A percentile compares a stretch with the other conserved stretches of the same genome.
These are phyloP conservation scores for Tulasnella sp. DNA, from an alignment of 768 basidiomycete genomes.

Conservation along the genomic window DNA sequence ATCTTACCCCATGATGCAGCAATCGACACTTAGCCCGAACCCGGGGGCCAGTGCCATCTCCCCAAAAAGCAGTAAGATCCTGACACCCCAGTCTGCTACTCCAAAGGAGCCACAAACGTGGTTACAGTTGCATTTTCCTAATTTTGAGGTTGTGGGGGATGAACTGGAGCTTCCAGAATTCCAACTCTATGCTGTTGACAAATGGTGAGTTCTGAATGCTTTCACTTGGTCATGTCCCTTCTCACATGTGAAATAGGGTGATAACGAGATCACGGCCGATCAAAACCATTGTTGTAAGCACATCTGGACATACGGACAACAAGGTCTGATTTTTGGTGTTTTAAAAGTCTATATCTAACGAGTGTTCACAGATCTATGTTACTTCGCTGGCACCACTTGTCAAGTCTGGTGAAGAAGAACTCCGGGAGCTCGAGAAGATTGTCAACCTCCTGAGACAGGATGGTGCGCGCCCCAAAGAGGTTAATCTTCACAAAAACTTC, in stretches of 20 bases:
- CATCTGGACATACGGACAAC: slow-evolving; percentile 58
- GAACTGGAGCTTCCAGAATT: slow-evolving; percentile 44
- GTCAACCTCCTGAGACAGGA: slow-evolving; percentile 50
- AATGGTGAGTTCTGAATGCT: slow-evolving; percentile 41
- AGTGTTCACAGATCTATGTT: slow-evolving; percentile 39
- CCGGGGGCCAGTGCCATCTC: slow-evolving; percentile 3
- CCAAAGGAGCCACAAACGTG: background rate
- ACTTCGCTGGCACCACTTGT: slow-evolving; percentile 40
- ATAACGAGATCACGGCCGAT: slow-evolving; percentile 50
- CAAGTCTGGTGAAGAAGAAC: slow-evolving; percentile 34
- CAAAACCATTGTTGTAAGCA: slow-evolving; percentile 58
- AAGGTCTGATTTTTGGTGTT: slow-evolving; percentile 28
- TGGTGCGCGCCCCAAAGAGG: slow-evolving; percentile 62
- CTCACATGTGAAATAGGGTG: slow-evolving; percentile 34
- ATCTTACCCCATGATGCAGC: background rate
- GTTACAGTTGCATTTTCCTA: slow-evolving; percentile 16
- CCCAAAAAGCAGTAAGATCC: background rate
- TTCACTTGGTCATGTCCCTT: slow-evolving; percentile 13
- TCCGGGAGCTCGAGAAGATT: slow-evolving; percentile 46
- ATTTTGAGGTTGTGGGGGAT: slow-evolving; percentile 39
- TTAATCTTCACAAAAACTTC: slow-evolving; percentile 19
- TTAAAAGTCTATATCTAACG: background rate
- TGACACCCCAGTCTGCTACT: slow-evolving; percentile 2
- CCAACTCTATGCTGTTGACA: slow-evolving; percentile 79
- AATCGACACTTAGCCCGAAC: background rate